Conservation (phyloP, 257 asterid species). For the Primulina eburnea region DNA sequence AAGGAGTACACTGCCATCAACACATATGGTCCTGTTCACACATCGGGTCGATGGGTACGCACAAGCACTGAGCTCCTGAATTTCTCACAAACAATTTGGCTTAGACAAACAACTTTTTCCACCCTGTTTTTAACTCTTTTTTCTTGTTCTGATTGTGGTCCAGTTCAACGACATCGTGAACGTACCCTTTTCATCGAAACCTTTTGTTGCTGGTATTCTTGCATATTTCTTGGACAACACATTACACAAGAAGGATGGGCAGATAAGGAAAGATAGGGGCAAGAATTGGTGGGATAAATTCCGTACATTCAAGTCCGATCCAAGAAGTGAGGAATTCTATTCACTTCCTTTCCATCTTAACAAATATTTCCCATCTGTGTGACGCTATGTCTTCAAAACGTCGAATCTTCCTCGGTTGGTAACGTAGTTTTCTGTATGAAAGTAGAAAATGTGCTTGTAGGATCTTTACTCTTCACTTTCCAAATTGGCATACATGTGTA, state of each 20-base stretch:
- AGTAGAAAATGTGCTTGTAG: too few relatives aligned
- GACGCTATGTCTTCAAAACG: not conserved
- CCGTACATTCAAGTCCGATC: slow-evolving; percentile 41
- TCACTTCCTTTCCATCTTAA: slow-evolving; percentile 52
- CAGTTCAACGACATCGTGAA: not conserved
- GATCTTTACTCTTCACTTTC: too few relatives aligned
- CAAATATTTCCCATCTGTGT: slow-evolving; percentile 56
- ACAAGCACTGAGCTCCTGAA: not conserved
- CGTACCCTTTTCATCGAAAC: not conserved
- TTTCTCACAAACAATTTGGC: too few relatives aligned
- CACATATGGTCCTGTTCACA: not conserved
- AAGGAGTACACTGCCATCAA: not conserved
- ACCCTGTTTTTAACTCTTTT: too few relatives aligned
- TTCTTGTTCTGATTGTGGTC: not conserved
- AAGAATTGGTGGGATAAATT: slow-evolving; percentile 64
- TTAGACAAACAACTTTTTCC: too few relatives aligned
- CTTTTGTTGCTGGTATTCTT: not conserved
- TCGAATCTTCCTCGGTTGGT: not conserved
- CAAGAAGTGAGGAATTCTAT: slow-evolving; percentile 53
- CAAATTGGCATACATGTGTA: not conserved
- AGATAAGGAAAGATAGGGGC: slow-evolving; percentile 49
- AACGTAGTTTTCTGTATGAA: not conserved
- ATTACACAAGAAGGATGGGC: slow-evolving; percentile 43
- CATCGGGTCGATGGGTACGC: not conserved
- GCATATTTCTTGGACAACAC: slow-evolving; percentile 47